Evolutionary conservation across 2,329 filamentous ascomycete species (phyloP).

Genomic region (Didymella pinodella): DNA sequence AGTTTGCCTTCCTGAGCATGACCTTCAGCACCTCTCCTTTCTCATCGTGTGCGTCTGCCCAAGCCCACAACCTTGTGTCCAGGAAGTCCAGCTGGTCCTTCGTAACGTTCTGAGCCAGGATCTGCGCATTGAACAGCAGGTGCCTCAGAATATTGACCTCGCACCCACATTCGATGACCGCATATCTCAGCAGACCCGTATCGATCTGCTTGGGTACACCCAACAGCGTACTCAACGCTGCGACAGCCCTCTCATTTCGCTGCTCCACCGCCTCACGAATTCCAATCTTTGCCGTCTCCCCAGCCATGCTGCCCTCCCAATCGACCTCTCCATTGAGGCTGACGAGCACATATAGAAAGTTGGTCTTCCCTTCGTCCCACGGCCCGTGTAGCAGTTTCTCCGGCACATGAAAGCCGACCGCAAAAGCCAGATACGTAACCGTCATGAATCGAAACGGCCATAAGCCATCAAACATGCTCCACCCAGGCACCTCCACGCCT

Average conservation of each 20-base stretch:
- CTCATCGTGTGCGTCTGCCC: slow-evolving; percentile 41
- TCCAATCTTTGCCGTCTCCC: slow-evolving; percentile 46
- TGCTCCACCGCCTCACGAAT: slow-evolving; percentile 40
- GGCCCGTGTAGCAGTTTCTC: slow-evolving; percentile 50
- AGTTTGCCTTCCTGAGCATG: slow-evolving; percentile 43
- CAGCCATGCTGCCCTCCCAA: slow-evolving; percentile 45
- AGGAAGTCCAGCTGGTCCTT: slow-evolving; percentile 41
- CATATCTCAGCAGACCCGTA: slow-evolving; percentile 40
- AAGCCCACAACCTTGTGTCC: slow-evolving; percentile 46
- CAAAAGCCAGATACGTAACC: slow-evolving; percentile 43
- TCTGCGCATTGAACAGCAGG: slow-evolving; percentile 48
- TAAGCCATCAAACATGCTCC: slow-evolving; percentile 36
- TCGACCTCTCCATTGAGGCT: slow-evolving; percentile 47
- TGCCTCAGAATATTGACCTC: slow-evolving; percentile 42
- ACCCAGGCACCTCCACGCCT: slow-evolving; percentile 36
- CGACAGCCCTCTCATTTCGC: slow-evolving; percentile 42
- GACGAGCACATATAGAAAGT: slow-evolving; percentile 46
- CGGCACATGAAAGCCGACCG: slow-evolving; percentile 43
- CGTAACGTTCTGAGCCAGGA: slow-evolving; percentile 29
- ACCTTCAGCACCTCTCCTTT: slow-evolving; percentile 40
- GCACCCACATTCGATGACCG: slow-evolving; percentile 43
- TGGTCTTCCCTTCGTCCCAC: slow-evolving; percentile 42
- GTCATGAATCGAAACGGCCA: slow-evolving; percentile 45
- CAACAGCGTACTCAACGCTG: slow-evolving; percentile 44
- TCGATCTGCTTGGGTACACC: slow-evolving; percentile 42